A percentile compares a stretch with the other conserved stretches of the same genome.
Evolutionary conservation across 2,329 filamentous ascomycete species (phyloP).

Genomic region (Fusarium duplospermum): DNA sequence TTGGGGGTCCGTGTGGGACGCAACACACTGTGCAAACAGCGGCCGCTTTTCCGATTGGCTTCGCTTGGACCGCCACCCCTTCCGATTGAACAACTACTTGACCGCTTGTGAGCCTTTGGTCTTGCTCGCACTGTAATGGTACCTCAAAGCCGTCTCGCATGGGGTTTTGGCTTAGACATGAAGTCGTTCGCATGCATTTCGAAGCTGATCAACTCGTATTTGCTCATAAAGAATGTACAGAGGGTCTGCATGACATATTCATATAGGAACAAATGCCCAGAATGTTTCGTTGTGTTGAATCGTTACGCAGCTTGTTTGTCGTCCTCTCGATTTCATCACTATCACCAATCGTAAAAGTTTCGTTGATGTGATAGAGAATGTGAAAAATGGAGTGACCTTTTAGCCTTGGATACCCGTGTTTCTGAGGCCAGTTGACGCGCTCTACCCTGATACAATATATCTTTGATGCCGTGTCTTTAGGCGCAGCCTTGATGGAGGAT

Average conservation of each 20-base stretch:
- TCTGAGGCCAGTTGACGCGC: no score
- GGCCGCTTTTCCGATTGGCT: not conserved
- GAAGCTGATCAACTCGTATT: not conserved
- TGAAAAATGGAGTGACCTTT: no score
- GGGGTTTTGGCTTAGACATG: not conserved
- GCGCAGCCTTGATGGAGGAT: no score
- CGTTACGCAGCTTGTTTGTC: not conserved
- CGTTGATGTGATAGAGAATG: no score
- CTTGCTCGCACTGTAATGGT: not conserved
- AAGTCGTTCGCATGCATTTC: not conserved
- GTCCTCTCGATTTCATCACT: no score
- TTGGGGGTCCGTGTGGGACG: no score
- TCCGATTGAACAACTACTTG: not conserved
- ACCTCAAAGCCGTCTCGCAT: not conserved
- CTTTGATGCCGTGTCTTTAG: no score
- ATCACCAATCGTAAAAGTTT: no score
- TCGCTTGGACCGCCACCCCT: not conserved
- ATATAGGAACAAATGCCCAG: not conserved
- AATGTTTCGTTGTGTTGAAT: not conserved
- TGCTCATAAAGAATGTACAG: not conserved
- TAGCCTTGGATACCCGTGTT: no score
- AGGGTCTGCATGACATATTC: not conserved
- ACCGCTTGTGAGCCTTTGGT: not conserved
- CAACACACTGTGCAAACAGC: not conserved
- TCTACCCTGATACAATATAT: no score